A percentile compares a stretch with the other conserved stretches of the same genome.
Evolutionary conservation across 306 rosid species (phyloP).

Genomic region (Cercis canadensis): DNA sequence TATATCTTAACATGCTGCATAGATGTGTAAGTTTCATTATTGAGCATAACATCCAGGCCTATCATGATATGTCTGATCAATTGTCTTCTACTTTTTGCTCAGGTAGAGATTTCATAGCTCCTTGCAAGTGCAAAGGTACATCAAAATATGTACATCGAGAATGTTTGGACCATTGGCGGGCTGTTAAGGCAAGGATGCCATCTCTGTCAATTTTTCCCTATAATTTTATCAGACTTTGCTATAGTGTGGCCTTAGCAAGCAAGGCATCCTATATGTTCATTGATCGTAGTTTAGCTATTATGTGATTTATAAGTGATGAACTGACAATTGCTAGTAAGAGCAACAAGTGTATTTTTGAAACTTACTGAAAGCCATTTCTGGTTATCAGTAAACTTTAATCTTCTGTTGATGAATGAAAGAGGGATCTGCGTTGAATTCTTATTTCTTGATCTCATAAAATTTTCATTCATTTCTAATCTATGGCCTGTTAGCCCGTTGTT

Average conservation of each 20-base stretch:
- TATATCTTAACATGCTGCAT: constrained; percentile 1
- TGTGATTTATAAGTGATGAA: background rate
- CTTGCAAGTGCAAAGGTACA: constrained; percentile 96
- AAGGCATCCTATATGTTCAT: background rate
- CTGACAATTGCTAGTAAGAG: constrained; percentile 2
- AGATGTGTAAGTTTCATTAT: constrained; percentile 10
- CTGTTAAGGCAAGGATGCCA: constrained; percentile 67
- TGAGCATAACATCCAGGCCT: constrained; percentile 21
- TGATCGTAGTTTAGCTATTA: background rate
- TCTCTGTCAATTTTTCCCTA: background rate
- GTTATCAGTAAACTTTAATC: constrained; percentile 9
- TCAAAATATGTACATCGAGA: constrained; percentile 97
- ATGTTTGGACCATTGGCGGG: constrained; percentile 99
- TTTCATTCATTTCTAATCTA: constrained; percentile 20
- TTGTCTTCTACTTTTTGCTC: constrained; percentile 24
- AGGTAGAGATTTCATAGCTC: constrained; percentile 99
- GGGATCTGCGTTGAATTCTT: background rate
- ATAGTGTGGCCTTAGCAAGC: background rate
- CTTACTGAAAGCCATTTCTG: constrained; percentile 9
- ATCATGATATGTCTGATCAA: constrained; percentile 1
- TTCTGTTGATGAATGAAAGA: constrained; percentile 19
- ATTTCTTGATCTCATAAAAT: constrained; percentile 17
- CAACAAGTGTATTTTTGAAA: background rate
- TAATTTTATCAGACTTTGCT: background rate
- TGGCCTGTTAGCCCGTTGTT: background rate